Base-by-base conservation (phyloP, 176 grass and related monocot genomes). In the Microstegium vimineum region DNA sequence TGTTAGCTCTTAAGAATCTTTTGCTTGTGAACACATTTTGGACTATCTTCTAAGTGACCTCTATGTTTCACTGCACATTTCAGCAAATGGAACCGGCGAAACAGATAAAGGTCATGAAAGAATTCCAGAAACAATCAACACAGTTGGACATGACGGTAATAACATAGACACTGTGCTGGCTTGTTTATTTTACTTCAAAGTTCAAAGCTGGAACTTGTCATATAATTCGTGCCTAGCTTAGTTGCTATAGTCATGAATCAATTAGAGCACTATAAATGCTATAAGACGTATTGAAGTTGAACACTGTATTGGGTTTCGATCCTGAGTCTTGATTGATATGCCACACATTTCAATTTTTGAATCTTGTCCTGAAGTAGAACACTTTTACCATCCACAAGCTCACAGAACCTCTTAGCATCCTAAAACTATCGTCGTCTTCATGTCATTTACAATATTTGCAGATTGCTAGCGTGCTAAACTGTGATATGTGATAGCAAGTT, bases 141-240 rank as follows among this genome's bases (percentile, higher is more conserved):
- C 96, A 99, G 77, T 68, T 99, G 81, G 96, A 99, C 81, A 99
- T 99, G 96, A 99, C 91, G 89, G 96, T 99, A 99, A 88, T 75
- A 70, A 32, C 66, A 75, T 81, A 71, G 57, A 5, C 10, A 36
- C 45, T 64, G 60, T 31, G 12, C 43, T 82, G 22, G 28, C 11
- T 57, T 65, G 26, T 81, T 85, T 67, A 59, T 23, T 36, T 20
- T 14, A 32, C 59, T 64, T 46, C 1, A 36, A 56, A 62, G 9
- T 79, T 40, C 51, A 23, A 84, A 69, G 69, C 37, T 74, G 18
- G 3, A 4, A 15, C 15, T 16, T 13, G 49, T 31, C 13, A 17
- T 35, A 32, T 51, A 41, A 51, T 38, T 16, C 12, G 34, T 63
- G 40, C 17, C 51, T 82, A 23, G n/a, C 11, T 72, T 14, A 47